A percentile compares a stretch with the other conserved stretches of the same genome.
These are phyloP conservation scores for Penicillium goetzii DNA, from an alignment of 495 filamentous ascomycete species.

Conservation along the genomic window DNA sequence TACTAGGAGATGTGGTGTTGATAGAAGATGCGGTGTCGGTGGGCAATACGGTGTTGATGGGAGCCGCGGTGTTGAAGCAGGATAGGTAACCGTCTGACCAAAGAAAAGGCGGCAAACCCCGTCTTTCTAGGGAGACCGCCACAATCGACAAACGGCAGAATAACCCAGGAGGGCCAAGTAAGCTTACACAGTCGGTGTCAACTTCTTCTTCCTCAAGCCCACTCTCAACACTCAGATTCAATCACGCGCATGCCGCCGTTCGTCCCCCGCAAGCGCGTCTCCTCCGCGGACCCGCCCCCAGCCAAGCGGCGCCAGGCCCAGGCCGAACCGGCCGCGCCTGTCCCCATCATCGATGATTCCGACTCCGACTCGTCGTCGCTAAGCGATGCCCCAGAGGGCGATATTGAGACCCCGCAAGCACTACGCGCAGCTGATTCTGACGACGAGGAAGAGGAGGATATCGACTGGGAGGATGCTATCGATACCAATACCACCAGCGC, in stretches of 20 bases:
- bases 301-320: slow-evolving; percentile 62
- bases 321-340: slow-evolving; percentile 22
- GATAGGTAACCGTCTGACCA: too few species aligned
- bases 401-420: slow-evolving; percentile 23
- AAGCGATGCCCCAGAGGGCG: slow-evolving; percentile 56
- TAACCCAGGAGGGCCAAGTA: too few species aligned
- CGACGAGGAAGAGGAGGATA: slow-evolving; percentile 66
- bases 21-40: too few species aligned
- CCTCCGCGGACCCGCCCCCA: slow-evolving; percentile 67
- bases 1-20: too few species aligned
- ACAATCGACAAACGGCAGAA: too few species aligned
- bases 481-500: slow-evolving; percentile 42
- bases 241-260: slow-evolving; percentile 55
- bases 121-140: too few species aligned
- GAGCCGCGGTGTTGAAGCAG: too few species aligned
- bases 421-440: slow-evolving; percentile 30
- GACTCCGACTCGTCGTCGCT: slow-evolving; percentile 64
- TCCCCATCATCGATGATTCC: slow-evolving; percentile 19
- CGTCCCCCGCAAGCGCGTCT: slow-evolving; percentile 53
- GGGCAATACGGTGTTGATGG: too few species aligned
- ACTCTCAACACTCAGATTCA: background rate
- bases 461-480: slow-evolving; percentile 89
- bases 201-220: background rate
- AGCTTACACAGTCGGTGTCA: background rate
- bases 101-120: too few species aligned